A percentile compares a stretch with the other conserved stretches of the same genome.
Evolutionary conservation across 163 green algal genomes (phyloP).

Genomic region (Coccomyxa subellipsoidea): DNA sequence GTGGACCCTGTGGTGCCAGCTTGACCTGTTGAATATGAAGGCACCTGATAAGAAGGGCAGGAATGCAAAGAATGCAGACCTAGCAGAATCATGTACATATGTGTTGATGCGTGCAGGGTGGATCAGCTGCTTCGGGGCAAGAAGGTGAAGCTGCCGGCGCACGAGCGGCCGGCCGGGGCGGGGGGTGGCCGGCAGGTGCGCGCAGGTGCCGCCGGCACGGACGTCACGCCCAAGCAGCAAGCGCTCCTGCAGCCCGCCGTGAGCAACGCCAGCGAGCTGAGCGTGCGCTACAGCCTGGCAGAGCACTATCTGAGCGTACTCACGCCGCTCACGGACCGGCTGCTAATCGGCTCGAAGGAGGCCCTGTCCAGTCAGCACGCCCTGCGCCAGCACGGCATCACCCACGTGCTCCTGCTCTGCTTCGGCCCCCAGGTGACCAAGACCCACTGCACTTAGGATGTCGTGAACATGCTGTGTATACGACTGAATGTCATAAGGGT

Average conservation of each 20-base stretch:
- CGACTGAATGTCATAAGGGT: no score
- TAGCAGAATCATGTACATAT: background rate
- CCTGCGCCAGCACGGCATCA: background rate
- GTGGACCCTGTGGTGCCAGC: no score
- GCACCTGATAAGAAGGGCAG: no score
- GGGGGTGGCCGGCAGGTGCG: no score
- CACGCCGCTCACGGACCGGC: constrained; percentile 9
- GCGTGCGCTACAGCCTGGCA: background rate
- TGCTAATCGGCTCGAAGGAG: constrained; percentile 14
- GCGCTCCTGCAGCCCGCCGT: background rate
- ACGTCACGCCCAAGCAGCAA: background rate
- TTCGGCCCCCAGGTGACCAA: background rate
- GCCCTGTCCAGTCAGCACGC: constrained; percentile 1
- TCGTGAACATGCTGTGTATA: no score
- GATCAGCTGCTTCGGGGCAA: background rate
- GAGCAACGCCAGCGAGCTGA: background rate
- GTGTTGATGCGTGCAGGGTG: background rate
- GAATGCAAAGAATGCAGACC: no score
- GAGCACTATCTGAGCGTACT: constrained; percentile 13
- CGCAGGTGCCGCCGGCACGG: background rate
- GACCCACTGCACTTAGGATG: no score
- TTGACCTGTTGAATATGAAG: no score
- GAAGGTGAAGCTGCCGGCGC: background rate
- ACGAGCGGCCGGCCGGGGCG: background rate
- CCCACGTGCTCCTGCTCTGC: constrained; percentile 23